Base-by-base conservation (phyloP, 2,329 filamentous ascomycete species). In the Penicillium sp. region DNA sequence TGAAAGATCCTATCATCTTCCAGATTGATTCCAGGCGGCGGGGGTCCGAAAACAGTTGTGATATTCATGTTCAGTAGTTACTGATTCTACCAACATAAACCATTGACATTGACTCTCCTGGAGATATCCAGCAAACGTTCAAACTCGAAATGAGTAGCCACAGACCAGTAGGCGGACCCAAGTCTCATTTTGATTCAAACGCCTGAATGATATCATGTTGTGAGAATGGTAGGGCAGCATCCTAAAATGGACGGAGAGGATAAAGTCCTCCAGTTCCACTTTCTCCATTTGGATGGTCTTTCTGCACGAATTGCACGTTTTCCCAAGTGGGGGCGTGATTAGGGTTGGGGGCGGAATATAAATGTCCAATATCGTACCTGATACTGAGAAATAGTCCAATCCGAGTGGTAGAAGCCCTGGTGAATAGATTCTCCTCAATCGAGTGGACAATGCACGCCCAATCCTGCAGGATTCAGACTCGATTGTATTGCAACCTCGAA, bases 1-100 rank as follows among this genome's bases (percentile, higher is more conserved):
- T 29, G 26, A 5, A 30, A 16, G 8, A 47, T 35, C 8, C 47
- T 36, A 11, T 43, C 35, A 36, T 45, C 58, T 2, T 26, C 26
- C 2, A 62, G 53, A 41, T 62, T 27, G 35, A 62, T 29, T 11
- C 39, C 30, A 14, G 54, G 51, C 29, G 30, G 47, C 19, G 58
- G 47, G 9, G 56, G 51, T 18, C 58, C 58, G 29, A 59, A 61
- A 19, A 58, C 16, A 23, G 30, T 35, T 23, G 35, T 29, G 30
- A 54, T 58, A 16, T 49, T 41, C 47, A 49, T 49, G 2, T 9
- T 29, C 8, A 14, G 13, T 35, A n/a, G n/a, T n/a, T n/a, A 26
- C 13, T 40, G 34, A 4, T n/a, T 23, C 3, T 16, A n/a, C 18
- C 47, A 44, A 7, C 46, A 16, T 40, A 18, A 10, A 23, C 4